A percentile compares a stretch with the other conserved stretches of the same genome.
Conservation (phyloP, 768 basidiomycete genomes). For the Lactarius quietus region DNA sequence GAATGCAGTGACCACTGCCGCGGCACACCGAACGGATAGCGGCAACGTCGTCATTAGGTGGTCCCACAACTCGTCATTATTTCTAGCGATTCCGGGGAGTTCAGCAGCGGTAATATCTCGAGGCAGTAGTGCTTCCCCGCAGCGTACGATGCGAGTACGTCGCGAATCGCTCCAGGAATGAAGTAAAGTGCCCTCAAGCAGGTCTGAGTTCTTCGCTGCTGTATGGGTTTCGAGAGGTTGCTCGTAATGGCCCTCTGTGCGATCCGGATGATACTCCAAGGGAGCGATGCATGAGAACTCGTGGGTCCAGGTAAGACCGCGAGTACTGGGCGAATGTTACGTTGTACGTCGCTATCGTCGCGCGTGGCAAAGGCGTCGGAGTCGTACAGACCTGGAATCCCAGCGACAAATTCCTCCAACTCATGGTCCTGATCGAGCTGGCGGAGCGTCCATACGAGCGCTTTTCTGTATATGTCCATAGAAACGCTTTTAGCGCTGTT, state of each 20-base stretch:
- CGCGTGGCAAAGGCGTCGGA: background rate
- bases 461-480: background rate
- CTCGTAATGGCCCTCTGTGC: background rate
- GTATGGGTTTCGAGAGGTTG: background rate
- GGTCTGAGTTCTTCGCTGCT: background rate
- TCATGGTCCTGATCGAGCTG: background rate
- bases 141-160: background rate
- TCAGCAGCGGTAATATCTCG: background rate
- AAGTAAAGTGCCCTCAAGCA: background rate
- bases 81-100: background rate
- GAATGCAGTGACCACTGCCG: background rate
- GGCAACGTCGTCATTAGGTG: background rate
- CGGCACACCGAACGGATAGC: background rate
- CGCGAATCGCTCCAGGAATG: background rate
- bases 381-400: background rate
- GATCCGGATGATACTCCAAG: background rate
- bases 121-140: background rate
- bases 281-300: background rate
- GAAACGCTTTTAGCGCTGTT: background rate
- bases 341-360: background rate
- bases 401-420: background rate
- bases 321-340: background rate
- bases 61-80: background rate
- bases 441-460: background rate
- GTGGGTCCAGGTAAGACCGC: background rate